These are phyloP conservation scores for Magnaporthiopsis incrustans DNA, from an alignment of 2,329 filamentous ascomycete species.

Conservation along the genomic window DNA sequence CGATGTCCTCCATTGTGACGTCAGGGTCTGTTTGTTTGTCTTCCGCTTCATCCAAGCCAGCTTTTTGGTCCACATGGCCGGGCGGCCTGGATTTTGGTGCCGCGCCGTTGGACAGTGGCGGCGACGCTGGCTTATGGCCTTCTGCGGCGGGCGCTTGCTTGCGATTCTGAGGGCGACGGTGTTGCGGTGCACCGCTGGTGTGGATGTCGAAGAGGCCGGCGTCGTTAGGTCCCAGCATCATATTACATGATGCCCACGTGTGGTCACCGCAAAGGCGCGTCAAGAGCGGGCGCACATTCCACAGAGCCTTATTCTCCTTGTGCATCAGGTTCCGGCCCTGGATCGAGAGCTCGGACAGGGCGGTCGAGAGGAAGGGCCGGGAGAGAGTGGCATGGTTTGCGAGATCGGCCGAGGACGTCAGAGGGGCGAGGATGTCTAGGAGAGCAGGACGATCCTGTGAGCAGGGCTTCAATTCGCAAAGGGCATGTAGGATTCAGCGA, in stretches of 20 bases:
- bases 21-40: slow-evolving; percentile 3
- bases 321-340: slow-evolving; percentile 65
- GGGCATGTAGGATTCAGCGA: not conserved
- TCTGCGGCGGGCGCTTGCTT: not conserved
- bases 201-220: slow-evolving; percentile 38
- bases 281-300: slow-evolving; percentile 66
- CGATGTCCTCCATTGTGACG: slow-evolving; percentile 7
- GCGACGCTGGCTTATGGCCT: not conserved
- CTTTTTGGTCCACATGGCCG: not conserved
- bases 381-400: slow-evolving; percentile 67
- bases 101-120: not conserved
- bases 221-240: slow-evolving; percentile 49
- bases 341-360: slow-evolving; percentile 60
- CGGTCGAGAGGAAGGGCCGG: slow-evolving; percentile 65
- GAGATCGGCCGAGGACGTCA: slow-evolving; percentile 68
- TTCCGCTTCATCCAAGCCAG: not conserved
- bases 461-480: slow-evolving; percentile 11
- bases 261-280: slow-evolving; percentile 69
- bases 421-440: slow-evolving; percentile 63
- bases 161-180: not conserved
- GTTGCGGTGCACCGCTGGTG: slow-evolving; percentile 27
- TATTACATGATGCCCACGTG: slow-evolving; percentile 55
- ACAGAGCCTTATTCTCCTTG: slow-evolving; percentile 64
- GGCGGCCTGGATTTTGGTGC: not conserved
- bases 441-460: not conserved